These are phyloP conservation scores for Psilocybe cyanescens DNA, from an alignment of 768 basidiomycete genomes.

Conservation along the genomic window DNA sequence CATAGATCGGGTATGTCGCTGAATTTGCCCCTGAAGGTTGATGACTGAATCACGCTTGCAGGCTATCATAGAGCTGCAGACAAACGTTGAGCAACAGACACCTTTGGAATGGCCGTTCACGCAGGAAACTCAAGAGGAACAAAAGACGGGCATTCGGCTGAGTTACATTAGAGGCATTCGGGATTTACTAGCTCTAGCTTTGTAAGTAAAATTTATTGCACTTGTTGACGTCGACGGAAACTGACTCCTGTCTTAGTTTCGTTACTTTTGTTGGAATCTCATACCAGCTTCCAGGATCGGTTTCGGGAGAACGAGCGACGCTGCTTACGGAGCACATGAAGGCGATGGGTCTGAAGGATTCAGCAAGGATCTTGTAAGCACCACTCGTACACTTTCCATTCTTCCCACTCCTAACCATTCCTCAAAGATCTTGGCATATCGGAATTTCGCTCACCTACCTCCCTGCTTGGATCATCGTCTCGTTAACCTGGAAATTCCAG, in stretches of 20 bases:
- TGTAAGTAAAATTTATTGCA: conserved; percentile 42
- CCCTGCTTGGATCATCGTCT: conserved; percentile 75
- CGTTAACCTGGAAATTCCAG: conserved; percentile 66
- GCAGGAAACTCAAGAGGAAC: conserved; percentile 67
- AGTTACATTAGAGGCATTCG: conserved; percentile 69
- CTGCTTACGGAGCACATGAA: conserved; percentile 74
- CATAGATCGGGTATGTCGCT: conserved; percentile 60
- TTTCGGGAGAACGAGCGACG: conserved; percentile 66
- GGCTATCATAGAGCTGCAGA: conserved; percentile 75
- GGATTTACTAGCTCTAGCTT: conserved; percentile 64
- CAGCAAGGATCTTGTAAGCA: conserved; percentile 46
- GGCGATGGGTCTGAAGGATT: conserved; percentile 78
- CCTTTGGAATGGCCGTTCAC: conserved; percentile 80
- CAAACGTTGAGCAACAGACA: conserved; percentile 55
- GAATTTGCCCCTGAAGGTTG: not conserved
- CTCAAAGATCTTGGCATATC: conserved; percentile 66
- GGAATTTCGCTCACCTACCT: conserved; percentile 70
- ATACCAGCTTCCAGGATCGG: conserved; percentile 78
- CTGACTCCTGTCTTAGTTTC: conserved; percentile 45
- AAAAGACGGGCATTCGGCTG: conserved; percentile 55
- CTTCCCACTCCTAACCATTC: conserved; percentile 7
- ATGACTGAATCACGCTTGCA: conserved; percentile 3
- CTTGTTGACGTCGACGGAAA: not conserved
- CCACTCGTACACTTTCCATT: not conserved
- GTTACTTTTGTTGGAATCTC: conserved; percentile 73